A percentile compares a stretch with the other conserved stretches of the same genome.
phyloP scores from a whole-genome alignment of 116 monocot species.

The Thalassia testudinum region DNA sequence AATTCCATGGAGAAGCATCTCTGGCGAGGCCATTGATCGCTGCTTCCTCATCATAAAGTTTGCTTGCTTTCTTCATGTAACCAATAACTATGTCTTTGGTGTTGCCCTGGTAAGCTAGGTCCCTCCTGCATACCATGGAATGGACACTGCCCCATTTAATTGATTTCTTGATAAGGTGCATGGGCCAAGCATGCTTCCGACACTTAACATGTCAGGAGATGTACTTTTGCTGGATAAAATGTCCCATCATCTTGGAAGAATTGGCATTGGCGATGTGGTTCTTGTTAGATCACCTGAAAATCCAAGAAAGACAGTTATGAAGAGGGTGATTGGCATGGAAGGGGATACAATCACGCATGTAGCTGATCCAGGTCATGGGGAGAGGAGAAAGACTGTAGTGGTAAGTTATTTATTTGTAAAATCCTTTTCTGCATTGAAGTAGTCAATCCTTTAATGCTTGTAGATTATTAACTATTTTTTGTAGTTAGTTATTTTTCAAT shows the following conservation, averaged over 20 bases:
- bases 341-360: conserved; percentile 55
- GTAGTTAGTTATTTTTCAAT: neutral
- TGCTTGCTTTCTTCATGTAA: conserved; percentile 45
- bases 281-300: conserved; percentile 53
- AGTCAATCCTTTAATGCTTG: neutral
- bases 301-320: conserved; percentile 49
- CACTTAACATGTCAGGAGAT: conserved; percentile 68
- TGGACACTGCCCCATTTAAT: neutral
- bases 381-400: conserved; percentile 24
- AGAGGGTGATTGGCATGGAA: conserved; percentile 60
- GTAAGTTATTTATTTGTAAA: too few relatives aligned
- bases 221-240: conserved; percentile 48
- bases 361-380: conserved; percentile 24
- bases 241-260: conserved; percentile 15
- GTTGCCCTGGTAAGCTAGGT: conserved; percentile 14
- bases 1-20: conserved; percentile 41
- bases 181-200: conserved; percentile 90
- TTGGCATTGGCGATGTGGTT: conserved; percentile 51
- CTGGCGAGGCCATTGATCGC: conserved; percentile 25
- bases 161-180: conserved; percentile 10
- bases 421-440: too few relatives aligned
- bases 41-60: conserved; percentile 33
- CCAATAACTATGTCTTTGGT: conserved; percentile 39
- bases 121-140: neutral
- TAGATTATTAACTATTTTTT: neutral